Evolutionary conservation across 257 asterid genomes (phyloP).

Genomic region (Cordia subcordata): DNA sequence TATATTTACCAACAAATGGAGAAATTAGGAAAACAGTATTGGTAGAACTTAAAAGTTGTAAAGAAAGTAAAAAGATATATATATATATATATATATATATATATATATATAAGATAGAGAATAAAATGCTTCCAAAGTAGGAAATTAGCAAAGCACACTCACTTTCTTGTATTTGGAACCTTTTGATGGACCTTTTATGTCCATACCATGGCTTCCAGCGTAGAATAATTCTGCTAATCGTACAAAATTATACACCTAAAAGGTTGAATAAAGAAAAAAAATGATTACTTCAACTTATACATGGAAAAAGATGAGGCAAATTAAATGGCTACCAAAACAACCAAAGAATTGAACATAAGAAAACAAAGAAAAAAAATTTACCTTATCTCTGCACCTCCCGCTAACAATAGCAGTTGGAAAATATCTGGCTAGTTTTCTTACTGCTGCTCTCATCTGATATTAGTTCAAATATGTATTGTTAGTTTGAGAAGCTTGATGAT

Average conservation of each 20-base stretch:
- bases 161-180: slow-evolving; percentile 68
- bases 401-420: slow-evolving; percentile 87
- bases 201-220: slow-evolving; percentile 99
- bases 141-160: slow-evolving; percentile 11
- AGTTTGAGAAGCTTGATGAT: background rate
- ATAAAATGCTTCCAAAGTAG: no score
- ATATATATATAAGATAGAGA: background rate
- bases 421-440: slow-evolving; percentile 59
- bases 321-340: background rate
- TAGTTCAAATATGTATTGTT: background rate
- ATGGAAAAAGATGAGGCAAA: background rate
- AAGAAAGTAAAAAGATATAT: no score
- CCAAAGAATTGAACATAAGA: background rate
- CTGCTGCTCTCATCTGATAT: slow-evolving; percentile 76
- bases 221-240: slow-evolving; percentile 89
- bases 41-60: no score
- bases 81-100: no score
- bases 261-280: background rate
- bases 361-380: slow-evolving; percentile 11
- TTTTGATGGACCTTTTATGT: slow-evolving; percentile 95
- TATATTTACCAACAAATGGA: background rate
- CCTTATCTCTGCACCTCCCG: slow-evolving; percentile 90
- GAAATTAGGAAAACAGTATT: background rate
- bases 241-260: slow-evolving; percentile 77
- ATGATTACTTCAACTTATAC: background rate